These are phyloP conservation scores for Fusarium tjaetaba DNA, from an alignment of 2,329 filamentous ascomycete species.

Conservation along the genomic window DNA sequence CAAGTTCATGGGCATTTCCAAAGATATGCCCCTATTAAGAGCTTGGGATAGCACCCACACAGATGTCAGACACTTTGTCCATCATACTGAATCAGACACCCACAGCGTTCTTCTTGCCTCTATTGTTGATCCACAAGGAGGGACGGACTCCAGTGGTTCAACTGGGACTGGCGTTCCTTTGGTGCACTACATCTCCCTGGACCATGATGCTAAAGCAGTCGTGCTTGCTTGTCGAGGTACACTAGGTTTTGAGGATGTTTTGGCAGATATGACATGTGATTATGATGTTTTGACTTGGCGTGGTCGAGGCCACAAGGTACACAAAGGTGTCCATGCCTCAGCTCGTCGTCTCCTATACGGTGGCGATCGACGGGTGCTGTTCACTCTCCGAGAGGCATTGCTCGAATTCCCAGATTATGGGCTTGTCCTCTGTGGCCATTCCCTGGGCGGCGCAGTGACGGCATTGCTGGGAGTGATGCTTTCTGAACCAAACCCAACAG, in stretches of 20 bases:
- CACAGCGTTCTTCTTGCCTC: conserved; percentile 73
- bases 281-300: conserved; percentile 74
- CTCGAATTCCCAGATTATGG: conserved; percentile 75
- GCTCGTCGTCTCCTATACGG: conserved; percentile 74
- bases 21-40: conserved; percentile 56
- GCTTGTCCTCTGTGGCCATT: conserved; percentile 75
- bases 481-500: conserved; percentile 66
- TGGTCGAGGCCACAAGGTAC: conserved; percentile 72
- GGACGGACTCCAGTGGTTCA: conserved; percentile 70
- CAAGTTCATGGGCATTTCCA: conserved; percentile 69
- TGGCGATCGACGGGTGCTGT: conserved; percentile 72
- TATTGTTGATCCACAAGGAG: conserved; percentile 75
- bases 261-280: conserved; percentile 79
- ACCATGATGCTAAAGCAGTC: conserved; percentile 76
- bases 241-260: conserved; percentile 76
- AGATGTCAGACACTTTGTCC: conserved; percentile 71
- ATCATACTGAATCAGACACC: conserved; percentile 67
- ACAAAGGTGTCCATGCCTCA: conserved; percentile 79
- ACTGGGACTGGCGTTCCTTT: conserved; percentile 74
- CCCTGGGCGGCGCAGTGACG: conserved; percentile 75
- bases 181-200: conserved; percentile 77
- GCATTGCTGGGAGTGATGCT: conserved; percentile 77
- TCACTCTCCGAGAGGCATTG: conserved; percentile 72
- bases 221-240: conserved; percentile 79
- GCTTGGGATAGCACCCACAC: conserved; percentile 62